Percentiles rank a stretch among this genome's conserved stretches.
These are phyloP conservation scores for Diaporthe australafricana DNA, from an alignment of 2,329 filamentous ascomycete genomes.

Conservation along the genomic window DNA sequence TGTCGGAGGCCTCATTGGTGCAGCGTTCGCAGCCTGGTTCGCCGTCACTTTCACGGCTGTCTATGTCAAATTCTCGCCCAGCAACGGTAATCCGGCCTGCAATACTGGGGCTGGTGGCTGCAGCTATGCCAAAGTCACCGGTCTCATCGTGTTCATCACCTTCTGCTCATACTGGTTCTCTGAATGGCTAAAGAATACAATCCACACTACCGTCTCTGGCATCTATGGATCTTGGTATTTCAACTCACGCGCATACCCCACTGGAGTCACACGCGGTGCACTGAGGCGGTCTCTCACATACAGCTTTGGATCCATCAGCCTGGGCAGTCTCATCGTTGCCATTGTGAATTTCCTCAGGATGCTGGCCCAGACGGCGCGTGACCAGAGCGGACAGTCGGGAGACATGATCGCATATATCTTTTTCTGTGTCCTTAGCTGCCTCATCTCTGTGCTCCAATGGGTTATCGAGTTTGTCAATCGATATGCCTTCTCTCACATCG, in stretches of 20 bases:
- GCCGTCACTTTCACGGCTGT: slow-evolving; percentile 87
- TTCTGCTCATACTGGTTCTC: slow-evolving; percentile 96
- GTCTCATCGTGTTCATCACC: slow-evolving; percentile 85
- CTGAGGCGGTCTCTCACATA: slow-evolving; percentile 86
- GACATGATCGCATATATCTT: slow-evolving; percentile 75
- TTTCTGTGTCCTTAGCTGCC: slow-evolving; percentile 81
- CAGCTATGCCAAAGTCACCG: slow-evolving; percentile 81
- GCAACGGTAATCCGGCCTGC: slow-evolving; percentile 62
- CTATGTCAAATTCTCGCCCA: slow-evolving; percentile 85
- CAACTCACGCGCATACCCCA: slow-evolving; percentile 75
- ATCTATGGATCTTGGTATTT: slow-evolving; percentile 97
- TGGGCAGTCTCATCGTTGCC: slow-evolving; percentile 87
- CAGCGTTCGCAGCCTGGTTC: slow-evolving; percentile 86
- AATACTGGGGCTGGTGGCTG: slow-evolving; percentile 70
- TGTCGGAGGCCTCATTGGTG: slow-evolving; percentile 81
- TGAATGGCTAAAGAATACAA: slow-evolving; percentile 93
- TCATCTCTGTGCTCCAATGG: slow-evolving; percentile 86
- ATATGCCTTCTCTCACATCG: slow-evolving; percentile 93
- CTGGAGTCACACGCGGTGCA: slow-evolving; percentile 84
- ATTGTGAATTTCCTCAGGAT: slow-evolving; percentile 89
- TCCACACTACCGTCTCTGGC: slow-evolving; percentile 88
- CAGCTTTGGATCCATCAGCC: slow-evolving; percentile 90
- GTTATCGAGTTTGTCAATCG: slow-evolving; percentile 89
- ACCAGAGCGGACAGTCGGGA: slow-evolving; percentile 72
- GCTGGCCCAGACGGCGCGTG: slow-evolving; percentile 81